Conservation (phyloP, 345 rosid species). For the Rhodomyrtus tomentosa region DNA sequence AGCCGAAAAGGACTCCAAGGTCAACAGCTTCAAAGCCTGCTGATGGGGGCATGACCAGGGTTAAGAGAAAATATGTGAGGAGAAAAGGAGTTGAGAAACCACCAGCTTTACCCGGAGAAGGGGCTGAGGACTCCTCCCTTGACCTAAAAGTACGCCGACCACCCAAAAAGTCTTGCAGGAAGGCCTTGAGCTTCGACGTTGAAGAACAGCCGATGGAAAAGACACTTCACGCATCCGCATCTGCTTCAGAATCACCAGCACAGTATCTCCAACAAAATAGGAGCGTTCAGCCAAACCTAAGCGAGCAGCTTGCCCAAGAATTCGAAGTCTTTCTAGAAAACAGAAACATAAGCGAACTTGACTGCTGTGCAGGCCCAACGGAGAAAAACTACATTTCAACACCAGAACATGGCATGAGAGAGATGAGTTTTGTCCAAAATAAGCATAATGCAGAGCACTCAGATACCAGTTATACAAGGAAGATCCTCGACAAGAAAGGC, state of each 20-base stretch:
- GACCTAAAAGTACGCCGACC: slow-evolving; percentile 9
- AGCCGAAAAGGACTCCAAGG: slow-evolving; percentile 28
- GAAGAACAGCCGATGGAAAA: slow-evolving; percentile 9
- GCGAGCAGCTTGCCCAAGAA: slow-evolving; percentile 6
- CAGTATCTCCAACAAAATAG: background rate
- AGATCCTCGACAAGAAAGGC: background rate
- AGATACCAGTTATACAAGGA: background rate
- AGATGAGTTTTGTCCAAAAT: background rate
- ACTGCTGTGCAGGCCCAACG: slow-evolving; percentile 4
- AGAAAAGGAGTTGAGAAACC: slow-evolving; percentile 17
- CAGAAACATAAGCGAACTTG: slow-evolving; percentile 11
- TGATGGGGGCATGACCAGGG: slow-evolving; percentile 26
- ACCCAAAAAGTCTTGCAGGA: slow-evolving; percentile 39
- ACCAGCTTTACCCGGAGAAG: slow-evolving; percentile 15
- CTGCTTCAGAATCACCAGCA: slow-evolving; percentile 7
- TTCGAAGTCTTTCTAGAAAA: slow-evolving; percentile 23
- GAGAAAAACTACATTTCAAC: slow-evolving; percentile 5
- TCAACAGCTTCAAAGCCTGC: slow-evolving; percentile 17
- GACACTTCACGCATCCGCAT: slow-evolving; percentile 2
- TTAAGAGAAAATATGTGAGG: slow-evolving; percentile 42
- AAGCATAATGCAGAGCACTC: background rate
- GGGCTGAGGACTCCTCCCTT: slow-evolving; percentile 15
- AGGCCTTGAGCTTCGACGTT: slow-evolving; percentile 40
- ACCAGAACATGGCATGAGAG: background rate
- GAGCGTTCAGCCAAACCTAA: slow-evolving; percentile 12